Evolutionary conservation across 306 rosid genomes (phyloP), one percentile per base, ranked within the genome.

Genomic region (Parietaria judaica): DNA sequence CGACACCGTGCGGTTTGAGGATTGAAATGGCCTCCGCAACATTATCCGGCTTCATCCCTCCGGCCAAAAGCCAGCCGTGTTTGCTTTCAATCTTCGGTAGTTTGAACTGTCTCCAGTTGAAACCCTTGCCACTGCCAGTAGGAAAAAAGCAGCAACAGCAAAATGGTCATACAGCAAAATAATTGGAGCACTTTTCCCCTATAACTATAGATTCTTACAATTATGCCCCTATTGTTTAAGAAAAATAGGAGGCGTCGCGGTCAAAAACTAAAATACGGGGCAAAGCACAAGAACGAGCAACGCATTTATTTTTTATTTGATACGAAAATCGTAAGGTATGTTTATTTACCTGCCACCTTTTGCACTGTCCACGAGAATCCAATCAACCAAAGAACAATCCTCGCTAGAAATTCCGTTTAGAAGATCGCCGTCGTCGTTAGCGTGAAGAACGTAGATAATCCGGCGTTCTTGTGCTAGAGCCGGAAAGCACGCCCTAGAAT

Each of bases 51-150:
- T 58, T 58, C 48, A 90, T 78, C 53, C 96, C 97, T 80, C 97
- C 97, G 9, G 97, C 97, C 72, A 87, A 75, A 56, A 91, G 95
- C 96, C 96, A 87, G n/a, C 97, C 99, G 12, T 84, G 46, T 67
- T 86, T 92, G 85, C 99, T 86, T 70, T 74, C 70, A 65, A 79
- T 78, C 58, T 56, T 63, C 43, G 96, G 95, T 60, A 78, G 74
- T 76, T 77, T 84, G 74, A 92, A 86, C 73, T 67, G 74, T 14
- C 70, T 74, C 96, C 98, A 86, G 51, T 88, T 64, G 57, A 92
- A 92, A 51, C 96, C 86, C 57, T 69, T 63, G 2, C 97, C 97
- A 61, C 96, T 91, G 79, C 61, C 81, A 46, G 17, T 37, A 67
- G 8, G 1, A 64, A 12, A 38, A 38, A 9, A 49, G 5, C n/a